These are phyloP conservation scores for Plasmodium berghei DNA, from an alignment of 169 alveolate genomes.

Conservation along the genomic window DNA sequence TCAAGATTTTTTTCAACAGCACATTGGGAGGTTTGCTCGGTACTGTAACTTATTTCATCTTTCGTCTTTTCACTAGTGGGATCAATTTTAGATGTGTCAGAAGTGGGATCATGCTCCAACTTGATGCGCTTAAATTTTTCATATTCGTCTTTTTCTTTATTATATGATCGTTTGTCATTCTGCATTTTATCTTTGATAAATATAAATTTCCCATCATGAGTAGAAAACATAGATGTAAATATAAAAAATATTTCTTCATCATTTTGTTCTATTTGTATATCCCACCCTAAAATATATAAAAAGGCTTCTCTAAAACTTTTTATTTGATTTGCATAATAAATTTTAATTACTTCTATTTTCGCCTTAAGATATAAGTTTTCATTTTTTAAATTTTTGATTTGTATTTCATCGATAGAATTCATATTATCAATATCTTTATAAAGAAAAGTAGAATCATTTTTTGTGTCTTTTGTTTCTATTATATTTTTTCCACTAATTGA, in stretches of 20 bases:
- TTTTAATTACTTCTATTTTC: constrained; percentile 54
- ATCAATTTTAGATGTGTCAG: not conserved
- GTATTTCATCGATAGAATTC: constrained; percentile 30
- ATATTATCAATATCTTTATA: constrained; percentile 28
- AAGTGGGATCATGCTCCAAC: too few relatives aligned
- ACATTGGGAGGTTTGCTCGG: not conserved
- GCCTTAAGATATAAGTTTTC: constrained; percentile 65
- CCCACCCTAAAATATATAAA: constrained; percentile 71
- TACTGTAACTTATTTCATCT: not conserved
- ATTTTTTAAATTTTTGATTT: constrained; percentile 27
- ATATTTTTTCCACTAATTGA: not conserved
- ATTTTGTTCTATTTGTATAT: constrained; percentile 59
- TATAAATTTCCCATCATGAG: constrained; percentile 73
- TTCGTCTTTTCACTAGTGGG: not conserved
- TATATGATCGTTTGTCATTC: constrained; percentile 30
- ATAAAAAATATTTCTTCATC: constrained; percentile 67
- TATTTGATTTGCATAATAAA: constrained; percentile 68
- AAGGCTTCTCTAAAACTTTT: constrained; percentile 71
- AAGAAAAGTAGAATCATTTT: constrained; percentile 13
- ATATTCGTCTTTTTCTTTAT: not conserved
- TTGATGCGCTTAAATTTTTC: not conserved
- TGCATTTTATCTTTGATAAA: constrained; percentile 39
- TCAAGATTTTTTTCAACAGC: not conserved
- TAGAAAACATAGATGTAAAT: constrained; percentile 63
- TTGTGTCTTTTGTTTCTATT: not conserved